These are phyloP conservation scores for Coniferiporia sulphurascens DNA, from an alignment of 1,284 basidiomycete genomes.

Conservation along the genomic window DNA sequence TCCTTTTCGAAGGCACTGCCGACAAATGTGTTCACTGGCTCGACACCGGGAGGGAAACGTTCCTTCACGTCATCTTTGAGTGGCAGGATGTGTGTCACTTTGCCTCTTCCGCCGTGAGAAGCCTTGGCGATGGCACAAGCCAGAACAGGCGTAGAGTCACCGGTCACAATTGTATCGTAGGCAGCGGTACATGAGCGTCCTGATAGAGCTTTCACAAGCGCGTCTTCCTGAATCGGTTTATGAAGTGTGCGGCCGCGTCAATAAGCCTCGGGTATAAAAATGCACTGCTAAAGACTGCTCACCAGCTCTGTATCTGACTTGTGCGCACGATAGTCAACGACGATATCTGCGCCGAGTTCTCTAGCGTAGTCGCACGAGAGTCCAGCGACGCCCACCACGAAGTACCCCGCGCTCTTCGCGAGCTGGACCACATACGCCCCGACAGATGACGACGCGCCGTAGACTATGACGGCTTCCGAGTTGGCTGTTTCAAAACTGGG, in stretches of 20 bases:
- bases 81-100: slow-evolving; percentile 6
- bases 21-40: slow-evolving; percentile 5
- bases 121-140: slow-evolving; percentile 6
- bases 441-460: slow-evolving; percentile 30
- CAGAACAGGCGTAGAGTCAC: slow-evolving; percentile 4
- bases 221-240: not conserved
- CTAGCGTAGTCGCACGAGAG: slow-evolving; percentile 18
- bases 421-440: slow-evolving; percentile 31
- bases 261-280: not conserved
- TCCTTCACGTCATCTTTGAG: slow-evolving; percentile 4
- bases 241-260: not conserved
- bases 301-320: slow-evolving; percentile 2
- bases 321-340: slow-evolving; percentile 28
- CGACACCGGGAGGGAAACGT: slow-evolving; percentile 4
- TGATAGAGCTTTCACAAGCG: slow-evolving; percentile 3
- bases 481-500: not conserved
- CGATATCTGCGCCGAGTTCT: slow-evolving; percentile 25
- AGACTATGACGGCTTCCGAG: slow-evolving; percentile 25
- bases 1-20: slow-evolving; percentile 9
- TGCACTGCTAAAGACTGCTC: not conserved
- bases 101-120: slow-evolving; percentile 4
- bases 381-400: slow-evolving; percentile 30
- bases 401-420: slow-evolving; percentile 24
- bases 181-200: not conserved
- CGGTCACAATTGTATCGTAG: slow-evolving; percentile 5